Evolutionary conservation across 345 rosid species (phyloP).

Genomic region (Dipteronia dyeriana): DNA sequence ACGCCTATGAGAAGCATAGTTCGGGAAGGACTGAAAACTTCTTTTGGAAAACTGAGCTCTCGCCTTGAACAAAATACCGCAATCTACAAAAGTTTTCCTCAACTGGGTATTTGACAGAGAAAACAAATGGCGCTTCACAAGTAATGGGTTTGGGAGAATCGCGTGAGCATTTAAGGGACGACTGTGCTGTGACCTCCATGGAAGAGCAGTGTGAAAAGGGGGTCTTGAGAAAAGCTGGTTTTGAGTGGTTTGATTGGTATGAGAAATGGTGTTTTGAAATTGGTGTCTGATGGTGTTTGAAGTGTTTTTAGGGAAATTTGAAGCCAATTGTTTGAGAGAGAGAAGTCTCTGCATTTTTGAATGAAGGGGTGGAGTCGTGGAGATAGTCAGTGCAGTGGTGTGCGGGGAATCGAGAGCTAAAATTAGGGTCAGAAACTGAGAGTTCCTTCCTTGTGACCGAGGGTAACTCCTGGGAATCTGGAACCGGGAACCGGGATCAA

Average conservation of each 20-base stretch:
- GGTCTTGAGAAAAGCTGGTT: conserved; percentile 20
- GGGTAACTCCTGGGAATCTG: too few species aligned
- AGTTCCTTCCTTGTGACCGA: too few species aligned
- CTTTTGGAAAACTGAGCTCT: conserved; percentile 34
- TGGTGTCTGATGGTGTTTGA: conserved; percentile 15
- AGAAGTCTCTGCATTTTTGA: conserved; percentile 39
- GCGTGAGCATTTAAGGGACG: conserved; percentile 29
- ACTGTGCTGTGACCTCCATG: conserved; percentile 33
- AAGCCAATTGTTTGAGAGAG: conserved; percentile 33
- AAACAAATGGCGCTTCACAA: conserved; percentile 26
- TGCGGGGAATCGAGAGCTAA: too few species aligned
- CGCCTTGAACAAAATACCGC: conserved; percentile 33
- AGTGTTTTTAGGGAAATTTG: conserved; percentile 37
- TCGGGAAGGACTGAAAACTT: conserved; percentile 26
- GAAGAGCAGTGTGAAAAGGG: conserved; percentile 25
- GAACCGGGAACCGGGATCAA: too few species aligned
- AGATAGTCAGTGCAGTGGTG: too few species aligned
- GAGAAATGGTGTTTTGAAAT: conserved; percentile 20
- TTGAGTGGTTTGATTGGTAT: conserved; percentile 24
- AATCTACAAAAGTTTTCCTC: conserved; percentile 32
- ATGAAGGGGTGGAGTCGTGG: too few species aligned
- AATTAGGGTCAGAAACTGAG: too few species aligned
- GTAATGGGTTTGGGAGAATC: conserved; percentile 35
- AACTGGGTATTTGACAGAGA: conserved; percentile 31
- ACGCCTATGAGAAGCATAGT: conserved; percentile 33